Conservation (phyloP, 805 yeast species). For the Cephaloascus albidus region DNA sequence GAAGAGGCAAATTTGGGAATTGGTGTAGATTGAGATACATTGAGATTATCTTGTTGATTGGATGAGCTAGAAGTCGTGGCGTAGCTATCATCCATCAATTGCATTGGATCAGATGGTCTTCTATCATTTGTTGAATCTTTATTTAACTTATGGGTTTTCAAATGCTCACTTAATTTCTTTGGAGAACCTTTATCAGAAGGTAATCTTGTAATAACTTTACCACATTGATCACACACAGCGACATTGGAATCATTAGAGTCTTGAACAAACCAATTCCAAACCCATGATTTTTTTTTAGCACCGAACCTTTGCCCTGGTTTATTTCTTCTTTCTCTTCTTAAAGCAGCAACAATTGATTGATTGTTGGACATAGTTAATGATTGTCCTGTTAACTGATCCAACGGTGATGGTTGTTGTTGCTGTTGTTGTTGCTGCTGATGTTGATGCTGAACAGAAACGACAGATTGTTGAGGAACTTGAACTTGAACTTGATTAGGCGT, state of each 20-base stretch:
- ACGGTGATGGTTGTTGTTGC: slow-evolving; percentile 4
- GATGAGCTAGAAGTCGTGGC: slow-evolving; percentile 4
- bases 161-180: slow-evolving; percentile 47
- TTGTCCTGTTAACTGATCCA: slow-evolving; percentile 1
- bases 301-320: slow-evolving; percentile 50
- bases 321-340: slow-evolving; percentile 16
- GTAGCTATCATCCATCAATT: slow-evolving; percentile 2
- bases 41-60: background rate
- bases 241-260: slow-evolving; percentile 35
- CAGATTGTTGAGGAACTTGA: background rate
- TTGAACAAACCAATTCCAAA: slow-evolving; percentile 54
- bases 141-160: slow-evolving; percentile 42
- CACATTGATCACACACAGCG: slow-evolving; percentile 48
- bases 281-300: slow-evolving; percentile 55
- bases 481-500: background rate
- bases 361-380: background rate
- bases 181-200: slow-evolving; percentile 51
- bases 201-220: slow-evolving; percentile 35
- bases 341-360: background rate
- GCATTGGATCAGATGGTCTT: slow-evolving; percentile 9
- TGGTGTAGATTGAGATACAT: background rate
- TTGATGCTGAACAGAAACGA: slow-evolving; percentile 6
- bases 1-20: background rate
- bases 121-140: slow-evolving; percentile 29
- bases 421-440: slow-evolving; percentile 7